Evolutionary conservation across 1,139 yeast genomes (phyloP).

Genomic region (Zygosaccharomyces sapae): DNA sequence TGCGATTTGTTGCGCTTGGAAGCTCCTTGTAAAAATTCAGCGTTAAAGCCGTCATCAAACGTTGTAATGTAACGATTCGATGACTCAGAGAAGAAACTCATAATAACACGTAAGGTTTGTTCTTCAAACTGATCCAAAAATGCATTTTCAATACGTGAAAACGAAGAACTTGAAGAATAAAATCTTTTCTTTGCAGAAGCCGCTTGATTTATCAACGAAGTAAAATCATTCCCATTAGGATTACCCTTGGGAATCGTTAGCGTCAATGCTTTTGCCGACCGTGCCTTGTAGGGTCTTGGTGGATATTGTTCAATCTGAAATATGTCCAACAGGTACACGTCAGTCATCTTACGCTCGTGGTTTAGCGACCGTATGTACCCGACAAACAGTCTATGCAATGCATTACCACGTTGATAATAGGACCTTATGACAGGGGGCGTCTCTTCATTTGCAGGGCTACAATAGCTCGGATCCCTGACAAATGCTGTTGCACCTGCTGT

Average conservation of each 20-base stretch:
- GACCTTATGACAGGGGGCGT: conserved; percentile 19
- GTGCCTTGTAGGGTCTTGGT: conserved; percentile 33
- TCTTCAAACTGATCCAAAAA: conserved; percentile 36
- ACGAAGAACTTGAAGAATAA: conserved; percentile 36
- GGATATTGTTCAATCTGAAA: conserved; percentile 35
- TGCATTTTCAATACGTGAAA: conserved; percentile 36
- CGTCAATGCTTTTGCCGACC: conserved; percentile 35
- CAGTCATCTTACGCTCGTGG: conserved; percentile 32
- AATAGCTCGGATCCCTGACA: conserved; percentile 10
- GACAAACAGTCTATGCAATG: conserved; percentile 34
- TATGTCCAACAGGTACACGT: conserved; percentile 31
- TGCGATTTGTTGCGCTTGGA: conserved; percentile 2
- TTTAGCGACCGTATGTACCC: conserved; percentile 34
- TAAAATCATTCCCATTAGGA: conserved; percentile 28
- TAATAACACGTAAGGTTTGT: conserved; percentile 35
- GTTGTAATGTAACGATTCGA: conserved; percentile 35
- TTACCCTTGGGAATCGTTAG: conserved; percentile 32
- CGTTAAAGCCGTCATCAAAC: conserved; percentile 33
- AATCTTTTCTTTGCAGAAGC: conserved; percentile 37
- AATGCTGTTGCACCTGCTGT: conserved; percentile 37
- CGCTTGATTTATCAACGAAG: conserved; percentile 33
- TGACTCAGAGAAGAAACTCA: conserved; percentile 35
- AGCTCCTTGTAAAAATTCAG: conserved; percentile 28
- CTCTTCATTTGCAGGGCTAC: conserved; percentile 9
- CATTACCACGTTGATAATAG: conserved; percentile 24